phyloP scores from a whole-genome alignment of 768 basidiomycete genomes.

The Termitomyces sp. region DNA sequence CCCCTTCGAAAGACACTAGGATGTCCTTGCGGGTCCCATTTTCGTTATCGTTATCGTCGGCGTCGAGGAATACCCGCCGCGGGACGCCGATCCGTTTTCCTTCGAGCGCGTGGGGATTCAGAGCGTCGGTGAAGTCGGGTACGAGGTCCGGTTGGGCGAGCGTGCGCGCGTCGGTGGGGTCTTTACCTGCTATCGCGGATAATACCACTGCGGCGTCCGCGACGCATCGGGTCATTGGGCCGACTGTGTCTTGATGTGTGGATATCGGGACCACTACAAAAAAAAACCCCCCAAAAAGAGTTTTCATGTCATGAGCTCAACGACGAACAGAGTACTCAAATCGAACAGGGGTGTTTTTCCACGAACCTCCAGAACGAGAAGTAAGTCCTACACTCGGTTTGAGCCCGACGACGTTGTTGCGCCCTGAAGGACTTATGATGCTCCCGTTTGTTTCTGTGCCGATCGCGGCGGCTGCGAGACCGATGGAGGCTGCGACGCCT shows the following conservation, averaged over 20 bases:
- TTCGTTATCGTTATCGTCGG: slow-evolving; percentile 16
- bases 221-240: slow-evolving; percentile 49
- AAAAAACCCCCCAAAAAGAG: background rate
- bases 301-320: background rate
- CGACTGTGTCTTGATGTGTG: slow-evolving; percentile 52
- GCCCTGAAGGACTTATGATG: slow-evolving; percentile 44
- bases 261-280: slow-evolving; percentile 50
- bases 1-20: slow-evolving; percentile 32
- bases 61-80: slow-evolving; percentile 31
- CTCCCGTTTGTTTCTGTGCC: slow-evolving; percentile 52
- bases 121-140: slow-evolving; percentile 51
- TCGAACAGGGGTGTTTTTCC: too few species aligned
- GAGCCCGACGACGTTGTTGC: slow-evolving; percentile 54
- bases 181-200: slow-evolving; percentile 48
- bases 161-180: slow-evolving; percentile 50
- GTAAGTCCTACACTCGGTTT: slow-evolving; percentile 58
- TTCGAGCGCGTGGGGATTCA: slow-evolving; percentile 39
- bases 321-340: too few species aligned
- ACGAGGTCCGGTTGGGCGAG: slow-evolving; percentile 44
- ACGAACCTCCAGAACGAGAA: slow-evolving; percentile 54
- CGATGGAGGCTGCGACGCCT: slow-evolving; percentile 48
- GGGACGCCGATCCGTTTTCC: slow-evolving; percentile 56
- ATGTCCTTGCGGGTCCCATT: slow-evolving; percentile 30
- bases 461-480: slow-evolving; percentile 40
- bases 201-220: slow-evolving; percentile 52